Evolutionary conservation across 768 basidiomycete species (phyloP).

Genomic region (Kwoniella bestiolae): DNA sequence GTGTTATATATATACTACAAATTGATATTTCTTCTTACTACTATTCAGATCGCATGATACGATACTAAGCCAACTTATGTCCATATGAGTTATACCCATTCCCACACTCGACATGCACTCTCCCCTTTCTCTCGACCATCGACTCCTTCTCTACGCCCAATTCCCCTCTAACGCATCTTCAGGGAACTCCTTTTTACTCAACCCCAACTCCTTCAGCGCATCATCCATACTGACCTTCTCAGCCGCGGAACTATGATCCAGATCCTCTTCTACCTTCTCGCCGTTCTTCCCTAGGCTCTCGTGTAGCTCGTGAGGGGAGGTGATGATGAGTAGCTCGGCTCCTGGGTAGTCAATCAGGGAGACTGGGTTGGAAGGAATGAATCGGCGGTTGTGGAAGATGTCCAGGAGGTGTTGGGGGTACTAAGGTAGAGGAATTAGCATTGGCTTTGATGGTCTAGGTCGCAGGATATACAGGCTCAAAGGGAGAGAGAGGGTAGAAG

Average conservation of each 20-base stretch:
- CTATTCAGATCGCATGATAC: too few relatives aligned
- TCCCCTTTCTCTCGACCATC: too few relatives aligned
- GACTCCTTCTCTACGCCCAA: slow-evolving; percentile 34
- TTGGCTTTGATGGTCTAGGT: background rate
- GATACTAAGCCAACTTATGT: too few relatives aligned
- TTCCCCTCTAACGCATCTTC: slow-evolving; percentile 49
- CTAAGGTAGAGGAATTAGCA: slow-evolving; percentile 18
- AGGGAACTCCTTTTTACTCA: slow-evolving; percentile 46
- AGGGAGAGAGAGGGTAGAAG: too few relatives aligned
- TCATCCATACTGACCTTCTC: slow-evolving; percentile 39
- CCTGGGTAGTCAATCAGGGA: slow-evolving; percentile 45
- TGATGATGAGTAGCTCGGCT: slow-evolving; percentile 47
- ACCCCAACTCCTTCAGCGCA: slow-evolving; percentile 50
- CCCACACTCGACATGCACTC: background rate
- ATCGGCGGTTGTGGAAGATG: slow-evolving; percentile 39
- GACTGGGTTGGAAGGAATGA: slow-evolving; percentile 49
- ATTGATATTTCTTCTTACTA: too few relatives aligned
- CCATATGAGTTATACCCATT: too few relatives aligned
- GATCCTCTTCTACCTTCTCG: slow-evolving; percentile 43
- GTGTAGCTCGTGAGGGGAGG: slow-evolving; percentile 41
- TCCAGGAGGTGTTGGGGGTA: slow-evolving; percentile 39
- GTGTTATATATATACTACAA: too few relatives aligned
- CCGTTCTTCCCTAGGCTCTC: slow-evolving; percentile 47
- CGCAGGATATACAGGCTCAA: background rate
- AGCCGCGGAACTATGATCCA: slow-evolving; percentile 38